Conservation (phyloP, 768 basidiomycete genomes). For the Coprinopsis cinerea region DNA sequence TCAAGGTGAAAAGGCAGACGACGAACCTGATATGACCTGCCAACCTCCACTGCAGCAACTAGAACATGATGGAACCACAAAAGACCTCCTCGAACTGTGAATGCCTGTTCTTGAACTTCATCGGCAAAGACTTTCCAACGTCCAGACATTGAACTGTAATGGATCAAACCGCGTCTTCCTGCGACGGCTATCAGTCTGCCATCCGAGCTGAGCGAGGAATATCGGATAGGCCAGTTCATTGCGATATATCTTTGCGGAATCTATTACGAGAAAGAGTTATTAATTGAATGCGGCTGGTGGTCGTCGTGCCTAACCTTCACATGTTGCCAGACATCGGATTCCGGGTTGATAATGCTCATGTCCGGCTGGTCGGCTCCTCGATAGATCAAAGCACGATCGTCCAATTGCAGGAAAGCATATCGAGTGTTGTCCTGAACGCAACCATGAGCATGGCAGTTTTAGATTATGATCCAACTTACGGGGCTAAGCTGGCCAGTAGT, state of each 20-base stretch:
- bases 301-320: conserved; percentile 66
- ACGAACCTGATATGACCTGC: conserved; percentile 70
- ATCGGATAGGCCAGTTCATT: conserved; percentile 90
- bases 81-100: conserved; percentile 84
- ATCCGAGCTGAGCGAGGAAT: conserved; percentile 85
- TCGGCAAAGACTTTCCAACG: conserved; percentile 89
- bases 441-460: background rate
- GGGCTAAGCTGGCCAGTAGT: conserved; percentile 89
- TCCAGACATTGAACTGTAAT: conserved; percentile 92
- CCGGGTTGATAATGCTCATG: conserved; percentile 96
- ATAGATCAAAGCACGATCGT: conserved; percentile 89
- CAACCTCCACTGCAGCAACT: conserved; percentile 82
- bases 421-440: conserved; percentile 79
- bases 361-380: conserved; percentile 97
- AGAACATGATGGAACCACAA: conserved; percentile 97
- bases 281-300: no score
- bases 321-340: conserved; percentile 97
- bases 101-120: conserved; percentile 79
- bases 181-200: conserved; percentile 91
- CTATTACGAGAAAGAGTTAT: conserved; percentile 38
- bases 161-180: conserved; percentile 83
- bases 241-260: conserved; percentile 86
- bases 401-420: conserved; percentile 93
- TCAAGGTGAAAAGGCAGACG: conserved; percentile 8
- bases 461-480: no score